A percentile compares a stretch with the other conserved stretches of the same genome.
Conservation (phyloP, 73 alveolate genomes). For the Tetrahymena malaccensis region DNA sequence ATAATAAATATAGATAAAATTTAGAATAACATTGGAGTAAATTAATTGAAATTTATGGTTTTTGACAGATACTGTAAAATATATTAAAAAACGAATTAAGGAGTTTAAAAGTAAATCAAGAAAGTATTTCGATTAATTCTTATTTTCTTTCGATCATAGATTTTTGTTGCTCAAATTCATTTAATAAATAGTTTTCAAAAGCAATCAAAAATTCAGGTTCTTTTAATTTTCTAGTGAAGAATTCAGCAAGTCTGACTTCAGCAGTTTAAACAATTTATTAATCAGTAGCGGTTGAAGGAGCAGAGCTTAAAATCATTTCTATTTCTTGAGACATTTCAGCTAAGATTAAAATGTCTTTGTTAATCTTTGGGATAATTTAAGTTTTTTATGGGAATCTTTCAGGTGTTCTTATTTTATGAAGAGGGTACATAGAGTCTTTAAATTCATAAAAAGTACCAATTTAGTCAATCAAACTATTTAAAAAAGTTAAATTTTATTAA, state of each 20-base stretch:
- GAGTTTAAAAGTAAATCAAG: not conserved
- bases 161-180: not conserved
- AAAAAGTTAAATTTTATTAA: not conserved
- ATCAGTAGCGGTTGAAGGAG: not conserved
- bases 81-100: not conserved
- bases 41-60: no score
- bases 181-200: not conserved
- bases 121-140: not conserved
- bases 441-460: not conserved
- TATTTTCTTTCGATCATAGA: not conserved
- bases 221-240: not conserved
- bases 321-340: not conserved
- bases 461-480: not conserved
- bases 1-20: not conserved
- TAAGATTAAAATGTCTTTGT: not conserved
- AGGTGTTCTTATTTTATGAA: not conserved
- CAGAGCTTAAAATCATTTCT: not conserved
- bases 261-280: not conserved
- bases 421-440: not conserved
- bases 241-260: not conserved
- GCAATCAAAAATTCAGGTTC: not conserved
- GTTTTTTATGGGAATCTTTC: not conserved
- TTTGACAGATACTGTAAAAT: not conserved
- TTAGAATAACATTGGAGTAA: not conserved
- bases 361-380: not conserved